phyloP scores from a whole-genome alignment of 768 basidiomycete genomes.

The Leccinum uliginosum region DNA sequence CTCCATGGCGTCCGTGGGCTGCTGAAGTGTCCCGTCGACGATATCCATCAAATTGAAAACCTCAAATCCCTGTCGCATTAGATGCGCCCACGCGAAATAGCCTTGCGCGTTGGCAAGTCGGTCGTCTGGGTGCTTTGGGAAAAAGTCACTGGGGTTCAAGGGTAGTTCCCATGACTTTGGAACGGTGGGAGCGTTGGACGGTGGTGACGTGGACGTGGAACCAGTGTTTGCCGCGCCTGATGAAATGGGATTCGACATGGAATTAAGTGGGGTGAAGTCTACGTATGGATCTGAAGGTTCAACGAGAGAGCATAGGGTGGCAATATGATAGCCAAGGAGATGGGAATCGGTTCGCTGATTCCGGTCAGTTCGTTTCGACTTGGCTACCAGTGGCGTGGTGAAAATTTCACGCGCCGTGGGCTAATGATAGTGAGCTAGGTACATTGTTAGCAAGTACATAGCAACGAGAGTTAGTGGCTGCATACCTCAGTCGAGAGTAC shows the following conservation, averaged over 20 bases:
- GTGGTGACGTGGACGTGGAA: not conserved
- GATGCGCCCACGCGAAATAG: not conserved
- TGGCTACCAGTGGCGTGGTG: too few relatives aligned
- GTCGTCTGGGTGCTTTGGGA: not conserved
- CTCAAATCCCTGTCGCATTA: too few relatives aligned
- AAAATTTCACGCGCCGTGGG: too few relatives aligned
- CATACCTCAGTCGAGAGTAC: too few relatives aligned
- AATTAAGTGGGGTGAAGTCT: not conserved
- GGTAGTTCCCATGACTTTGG: not conserved
- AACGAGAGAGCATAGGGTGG: not conserved
- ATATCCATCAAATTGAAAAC: too few relatives aligned
- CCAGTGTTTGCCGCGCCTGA: not conserved
- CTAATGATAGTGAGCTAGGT: too few relatives aligned
- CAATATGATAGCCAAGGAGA: not conserved
- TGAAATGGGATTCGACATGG: not conserved
- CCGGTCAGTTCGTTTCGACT: not conserved
- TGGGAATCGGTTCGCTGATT: not conserved
- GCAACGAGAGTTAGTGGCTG: too few relatives aligned
- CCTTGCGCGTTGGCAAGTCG: not conserved
- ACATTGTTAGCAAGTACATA: too few relatives aligned
- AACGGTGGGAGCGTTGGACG: not conserved
- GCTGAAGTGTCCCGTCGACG: too few relatives aligned
- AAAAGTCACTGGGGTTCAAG: not conserved
- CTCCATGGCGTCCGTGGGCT: too few relatives aligned
- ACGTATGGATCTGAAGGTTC: not conserved